Evolutionary conservation across 345 rosid species (phyloP), one percentile per base, ranked within the genome.

Genomic region (Citrus trifoliata): DNA sequence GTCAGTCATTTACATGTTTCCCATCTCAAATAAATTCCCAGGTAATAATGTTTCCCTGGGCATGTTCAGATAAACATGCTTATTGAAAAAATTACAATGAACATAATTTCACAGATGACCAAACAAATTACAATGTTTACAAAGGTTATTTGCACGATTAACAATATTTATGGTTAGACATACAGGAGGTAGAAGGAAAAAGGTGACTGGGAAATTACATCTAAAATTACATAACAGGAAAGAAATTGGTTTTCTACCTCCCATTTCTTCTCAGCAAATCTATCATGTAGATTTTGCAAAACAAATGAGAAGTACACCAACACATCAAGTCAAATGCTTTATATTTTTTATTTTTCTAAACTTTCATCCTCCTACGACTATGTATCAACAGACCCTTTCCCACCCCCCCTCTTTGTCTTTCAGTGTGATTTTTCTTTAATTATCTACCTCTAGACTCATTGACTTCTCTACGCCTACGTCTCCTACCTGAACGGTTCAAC

Each of bases 391-490:
- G 3, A 77, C 19, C 37, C 58, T 81, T 74, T 67, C 76, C 71
- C n/a, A 16, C 51, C 73, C 77, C 77, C 62, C 73, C 75, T 51
- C 46, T 60, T 68, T 78, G 40, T 60, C 46, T 19, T 12, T 64
- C n/a, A n/a, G 64, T 53, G n/a, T n/a, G 13, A n/a, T 7, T 69
- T 65, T 53, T 53, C 12, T 4, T 13, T 46, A 10, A 12, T 37
- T 30, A 71, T 78, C 76, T 59, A 55, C 28, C 78, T 73, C 74
- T 82, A 74, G 73, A 83, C 60, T 75, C 82, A 10, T 79, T 76
- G 78, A 65, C 81, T 80, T 92, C 96, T 82, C 94, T 88, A 42
- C 85, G 85, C 80, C 97, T 89, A 28, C 93, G 91, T 75, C 98
- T 87, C 86, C 98, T 88, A 69, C 87, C 93, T 3, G 98, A 92